Conservation (phyloP, 2,329 filamentous ascomycete genomes). For the Claviceps sp. region DNA sequence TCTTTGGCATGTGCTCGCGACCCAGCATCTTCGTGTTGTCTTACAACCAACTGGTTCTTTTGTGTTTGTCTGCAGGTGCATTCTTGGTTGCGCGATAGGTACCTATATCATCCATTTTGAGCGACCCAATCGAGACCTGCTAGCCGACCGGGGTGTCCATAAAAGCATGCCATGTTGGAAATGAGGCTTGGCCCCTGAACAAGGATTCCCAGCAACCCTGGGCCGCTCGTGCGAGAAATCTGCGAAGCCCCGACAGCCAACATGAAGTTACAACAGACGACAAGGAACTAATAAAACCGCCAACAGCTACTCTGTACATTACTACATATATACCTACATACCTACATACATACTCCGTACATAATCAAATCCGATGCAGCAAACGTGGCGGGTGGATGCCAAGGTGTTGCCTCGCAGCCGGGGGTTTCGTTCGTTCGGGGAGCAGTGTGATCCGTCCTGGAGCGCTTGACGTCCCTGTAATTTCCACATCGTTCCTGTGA, state of each 20-base stretch:
- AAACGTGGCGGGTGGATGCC: background rate
- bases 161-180: background rate
- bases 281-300: background rate
- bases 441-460: background rate
- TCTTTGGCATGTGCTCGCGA: background rate
- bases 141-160: background rate
- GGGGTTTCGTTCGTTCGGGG: background rate
- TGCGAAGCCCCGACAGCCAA: background rate
- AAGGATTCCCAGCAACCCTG: constrained; percentile 1
- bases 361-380: background rate
- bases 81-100: background rate
- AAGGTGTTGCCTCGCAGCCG: background rate
- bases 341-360: too few relatives aligned
- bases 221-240: background rate
- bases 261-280: background rate
- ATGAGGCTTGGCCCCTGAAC: constrained; percentile 6
- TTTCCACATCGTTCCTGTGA: constrained; percentile 1
- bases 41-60: too few relatives aligned
- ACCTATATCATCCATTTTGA: background rate
- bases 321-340: too few relatives aligned
- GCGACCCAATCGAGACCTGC: background rate
- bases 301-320: background rate
- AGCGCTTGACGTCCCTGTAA: background rate
- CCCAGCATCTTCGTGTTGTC: background rate
- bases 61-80: background rate